Evolutionary conservation across 164 flowering plant genomes (phyloP).

Genomic region (Magnolia kwangsiensis): DNA sequence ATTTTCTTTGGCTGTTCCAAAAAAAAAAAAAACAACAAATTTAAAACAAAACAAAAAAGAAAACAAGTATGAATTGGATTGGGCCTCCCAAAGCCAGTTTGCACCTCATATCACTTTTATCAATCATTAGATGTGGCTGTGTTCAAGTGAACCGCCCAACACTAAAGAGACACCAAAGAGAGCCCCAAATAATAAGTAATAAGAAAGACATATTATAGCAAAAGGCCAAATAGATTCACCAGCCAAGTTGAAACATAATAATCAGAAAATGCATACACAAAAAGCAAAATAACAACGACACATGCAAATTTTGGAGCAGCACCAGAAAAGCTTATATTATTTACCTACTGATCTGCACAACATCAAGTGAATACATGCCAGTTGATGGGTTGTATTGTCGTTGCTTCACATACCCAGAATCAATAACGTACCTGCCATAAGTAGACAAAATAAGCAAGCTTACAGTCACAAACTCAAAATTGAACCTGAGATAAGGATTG

Average conservation of each 20-base stretch:
- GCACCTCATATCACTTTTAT: no score
- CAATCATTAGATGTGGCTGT: background rate
- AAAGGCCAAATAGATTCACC: background rate
- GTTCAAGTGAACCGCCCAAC: background rate
- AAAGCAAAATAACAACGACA: background rate
- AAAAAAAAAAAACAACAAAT: background rate
- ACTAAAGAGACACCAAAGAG: background rate
- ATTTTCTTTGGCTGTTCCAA: background rate
- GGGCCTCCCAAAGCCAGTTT: background rate
- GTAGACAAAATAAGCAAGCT: background rate
- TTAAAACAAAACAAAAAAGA: background rate
- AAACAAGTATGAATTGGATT: background rate
- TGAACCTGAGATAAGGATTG: slow-evolving; percentile 1
- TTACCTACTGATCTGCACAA: slow-evolving; percentile 91
- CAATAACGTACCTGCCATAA: slow-evolving; percentile 81
- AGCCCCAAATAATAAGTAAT: background rate
- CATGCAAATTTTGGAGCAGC: background rate
- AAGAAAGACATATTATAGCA: background rate
- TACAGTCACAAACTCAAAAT: background rate
- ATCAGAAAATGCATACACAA: background rate
- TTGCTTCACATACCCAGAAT: slow-evolving; percentile 95
- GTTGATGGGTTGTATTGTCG: slow-evolving; percentile 88
- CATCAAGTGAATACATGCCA: slow-evolving; percentile 97
- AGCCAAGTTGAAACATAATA: background rate
- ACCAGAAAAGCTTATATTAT: background rate